Conservation (phyloP, 176 grass and related monocot species). For the Pontederia crassipes region DNA sequence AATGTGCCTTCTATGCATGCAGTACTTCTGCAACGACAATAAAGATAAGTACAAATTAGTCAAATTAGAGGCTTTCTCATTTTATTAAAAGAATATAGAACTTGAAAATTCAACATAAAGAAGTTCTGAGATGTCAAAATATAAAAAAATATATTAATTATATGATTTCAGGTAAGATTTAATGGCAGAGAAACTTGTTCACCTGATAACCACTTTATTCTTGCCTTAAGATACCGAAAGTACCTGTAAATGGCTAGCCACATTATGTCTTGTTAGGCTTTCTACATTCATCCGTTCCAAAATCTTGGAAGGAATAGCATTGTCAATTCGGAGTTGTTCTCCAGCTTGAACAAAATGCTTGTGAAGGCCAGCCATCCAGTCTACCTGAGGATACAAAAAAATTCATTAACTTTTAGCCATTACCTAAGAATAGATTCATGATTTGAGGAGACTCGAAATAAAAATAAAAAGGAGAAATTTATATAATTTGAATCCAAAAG, state of each 20-base stretch:
- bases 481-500: neutral
- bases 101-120: too few species aligned
- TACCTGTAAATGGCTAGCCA: too few species aligned
- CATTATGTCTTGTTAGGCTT: too few species aligned
- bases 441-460: neutral
- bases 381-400: too few species aligned
- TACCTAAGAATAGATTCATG: neutral
- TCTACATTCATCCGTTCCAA: constrained; percentile 30
- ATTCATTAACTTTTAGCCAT: too few species aligned
- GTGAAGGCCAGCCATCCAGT: too few species aligned
- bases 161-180: too few species aligned
- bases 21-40: too few species aligned
- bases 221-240: neutral
- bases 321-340: constrained; percentile 39
- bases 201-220: neutral
- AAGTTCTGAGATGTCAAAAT: neutral
- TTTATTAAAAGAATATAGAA: neutral
- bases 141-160: neutral
- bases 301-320: constrained; percentile 48
- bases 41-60: too few species aligned
- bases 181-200: neutral
- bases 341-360: constrained; percentile 21
- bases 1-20: too few species aligned
- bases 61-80: too few species aligned
- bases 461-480: neutral